Conservation (phyloP, 78 protist genomes). For the Tieghemostelium lacteum region DNA sequence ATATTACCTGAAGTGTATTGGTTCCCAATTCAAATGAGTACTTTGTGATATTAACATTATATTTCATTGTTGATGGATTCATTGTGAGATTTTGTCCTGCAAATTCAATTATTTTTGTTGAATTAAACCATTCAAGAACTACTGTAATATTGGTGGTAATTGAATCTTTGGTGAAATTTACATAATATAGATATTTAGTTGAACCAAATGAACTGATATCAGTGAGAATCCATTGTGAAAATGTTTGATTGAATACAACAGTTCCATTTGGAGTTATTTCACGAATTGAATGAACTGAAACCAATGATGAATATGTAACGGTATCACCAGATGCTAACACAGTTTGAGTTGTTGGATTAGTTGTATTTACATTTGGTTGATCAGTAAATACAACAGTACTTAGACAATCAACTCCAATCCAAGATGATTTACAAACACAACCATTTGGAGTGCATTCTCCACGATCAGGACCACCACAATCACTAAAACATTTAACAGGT, state of each 20-base stretch:
- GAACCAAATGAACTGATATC: neutral
- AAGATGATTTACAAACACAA: neutral
- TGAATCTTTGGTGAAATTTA: neutral
- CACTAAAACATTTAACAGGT: too few species aligned
- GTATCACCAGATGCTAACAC: too few species aligned
- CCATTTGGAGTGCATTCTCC: conserved; percentile 1
- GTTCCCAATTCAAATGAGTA: neutral
- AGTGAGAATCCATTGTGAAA: neutral
- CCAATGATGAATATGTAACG: neutral
- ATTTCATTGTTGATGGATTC: neutral
- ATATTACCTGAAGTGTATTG: neutral
- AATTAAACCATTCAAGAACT: neutral
- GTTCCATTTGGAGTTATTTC: neutral
- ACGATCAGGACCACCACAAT: neutral
- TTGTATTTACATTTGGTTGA: neutral
- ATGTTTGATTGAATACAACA: neutral
- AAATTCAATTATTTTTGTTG: neutral
- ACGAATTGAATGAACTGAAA: neutral
- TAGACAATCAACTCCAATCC: neutral
- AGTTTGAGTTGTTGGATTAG: neutral
- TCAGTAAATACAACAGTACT: neutral
- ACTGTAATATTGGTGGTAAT: neutral
- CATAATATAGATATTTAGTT: neutral
- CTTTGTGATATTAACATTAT: neutral
- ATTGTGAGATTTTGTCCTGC: neutral